Evolutionary conservation across 257 asterid genomes (phyloP), one percentile per base, ranked within the genome.

Genomic region (Fraxinus excelsior): DNA sequence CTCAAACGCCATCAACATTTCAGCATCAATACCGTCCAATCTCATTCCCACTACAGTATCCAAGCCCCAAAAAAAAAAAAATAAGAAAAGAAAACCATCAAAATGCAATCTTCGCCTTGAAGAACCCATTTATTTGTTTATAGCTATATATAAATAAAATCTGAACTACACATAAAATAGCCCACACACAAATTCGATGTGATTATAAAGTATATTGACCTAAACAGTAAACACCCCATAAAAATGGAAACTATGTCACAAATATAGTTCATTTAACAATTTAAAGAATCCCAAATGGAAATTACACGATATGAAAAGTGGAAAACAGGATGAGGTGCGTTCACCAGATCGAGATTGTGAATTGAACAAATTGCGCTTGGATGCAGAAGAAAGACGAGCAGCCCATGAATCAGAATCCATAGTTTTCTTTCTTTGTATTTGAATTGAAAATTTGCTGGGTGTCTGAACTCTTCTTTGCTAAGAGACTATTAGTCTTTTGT

Each of bases 1-100:
- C 84, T 91, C 96, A 74, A 93, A 90, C 65, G 92, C 94, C 97
- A 90, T 90, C 74, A 88, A 85, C 92, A 87, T 86, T 77, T 93
- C 97, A 81, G 97, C 87, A 81, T 87, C 96, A 77, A 88, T 73
- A 80, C 85, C 84, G 73, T 84, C 92, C 93, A 93, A 88, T 84
- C 84, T 90, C 83, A 84, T 81, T 74, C 90, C 94, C 79, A 78
- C 71, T 79, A 77, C 7, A 67, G 19, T 23, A 71, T 34, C 62
- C 62, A 44, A 44, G 6, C 32, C 60, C 35, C 0, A 32, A 32
- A 29, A 60, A 37, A 37, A 28, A 28, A 28, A 1, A 28, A 28
- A 28, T 28, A 28, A 28, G 31, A 25, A 14, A 12, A 44, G 14
- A 44, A 44, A 44, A 0, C 5, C 53, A 44, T 44, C 53, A 44